Conservation (phyloP, 1,284 basidiomycete species). For the Cryptococcus hybrid region DNA sequence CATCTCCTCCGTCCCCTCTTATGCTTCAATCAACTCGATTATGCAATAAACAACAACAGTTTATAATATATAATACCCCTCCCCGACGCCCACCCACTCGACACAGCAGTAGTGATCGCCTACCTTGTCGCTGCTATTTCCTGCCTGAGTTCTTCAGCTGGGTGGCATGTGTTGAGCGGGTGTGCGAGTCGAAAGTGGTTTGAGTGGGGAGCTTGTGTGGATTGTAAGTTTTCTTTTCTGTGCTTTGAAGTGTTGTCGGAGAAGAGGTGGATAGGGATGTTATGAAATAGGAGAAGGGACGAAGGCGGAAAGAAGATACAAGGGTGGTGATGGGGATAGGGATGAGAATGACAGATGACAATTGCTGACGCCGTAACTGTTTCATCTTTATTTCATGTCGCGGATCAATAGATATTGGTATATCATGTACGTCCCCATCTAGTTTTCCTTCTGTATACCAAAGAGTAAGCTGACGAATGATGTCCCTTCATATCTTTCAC, state of each 20-base stretch:
- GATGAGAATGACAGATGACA: no score
- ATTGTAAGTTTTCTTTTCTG: slow-evolving; percentile 28
- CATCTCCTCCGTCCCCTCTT: background rate
- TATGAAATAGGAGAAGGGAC: no score
- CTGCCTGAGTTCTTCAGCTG: slow-evolving; percentile 45
- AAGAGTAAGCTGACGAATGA: no score
- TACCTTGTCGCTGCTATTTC: slow-evolving; percentile 49
- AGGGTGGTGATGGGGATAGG: no score
- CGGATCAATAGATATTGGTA: background rate
- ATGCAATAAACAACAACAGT: slow-evolving; percentile 8
- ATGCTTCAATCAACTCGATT: background rate
- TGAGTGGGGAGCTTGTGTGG: slow-evolving; percentile 52
- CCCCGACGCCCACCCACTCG: slow-evolving; percentile 42
- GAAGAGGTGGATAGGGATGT: no score
- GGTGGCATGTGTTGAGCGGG: slow-evolving; percentile 48
- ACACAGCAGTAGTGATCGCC: slow-evolving; percentile 44
- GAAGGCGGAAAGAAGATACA: no score
- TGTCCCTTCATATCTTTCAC: no score
- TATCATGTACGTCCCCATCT: background rate
- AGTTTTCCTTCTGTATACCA: no score
- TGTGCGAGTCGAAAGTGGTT: slow-evolving; percentile 46
- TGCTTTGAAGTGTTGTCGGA: background rate
- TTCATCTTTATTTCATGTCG: background rate
- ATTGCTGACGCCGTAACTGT: background rate
- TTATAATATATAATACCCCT: slow-evolving; percentile 38